Conservation (phyloP, 306 rosid genomes). For the Trifolium fragiferum region DNA sequence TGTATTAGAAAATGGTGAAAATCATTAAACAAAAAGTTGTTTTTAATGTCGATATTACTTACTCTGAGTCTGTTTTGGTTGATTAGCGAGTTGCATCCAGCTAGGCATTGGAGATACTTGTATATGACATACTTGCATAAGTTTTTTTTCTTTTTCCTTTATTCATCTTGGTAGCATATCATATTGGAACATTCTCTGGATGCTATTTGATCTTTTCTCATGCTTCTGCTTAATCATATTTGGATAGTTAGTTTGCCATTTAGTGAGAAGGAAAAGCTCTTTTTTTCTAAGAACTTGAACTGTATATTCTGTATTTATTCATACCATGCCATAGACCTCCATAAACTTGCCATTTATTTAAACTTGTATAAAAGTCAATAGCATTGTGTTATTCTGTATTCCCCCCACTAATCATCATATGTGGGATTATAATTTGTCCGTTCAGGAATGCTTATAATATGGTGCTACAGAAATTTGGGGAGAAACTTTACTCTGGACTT, state of each 20-base stretch:
- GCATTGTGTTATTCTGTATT: not conserved
- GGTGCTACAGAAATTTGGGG: conserved; percentile 65
- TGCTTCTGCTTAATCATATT: conserved; percentile 3
- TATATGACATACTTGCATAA: conserved; percentile 7
- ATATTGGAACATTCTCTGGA: conserved; percentile 8
- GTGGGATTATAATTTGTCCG: conserved; percentile 9
- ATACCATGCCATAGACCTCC: conserved; percentile 1
- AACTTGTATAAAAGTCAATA: conserved; percentile 7
- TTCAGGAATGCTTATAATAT: conserved; percentile 68
- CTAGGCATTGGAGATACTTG: conserved; percentile 4
- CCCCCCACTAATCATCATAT: not conserved
- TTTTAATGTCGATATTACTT: not conserved
- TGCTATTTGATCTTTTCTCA: conserved; percentile 32
- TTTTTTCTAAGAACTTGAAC: conserved; percentile 5
- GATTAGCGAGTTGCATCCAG: not conserved
- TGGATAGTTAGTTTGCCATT: conserved; percentile 2
- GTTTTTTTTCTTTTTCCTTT: conserved; percentile 13
- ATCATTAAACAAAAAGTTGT: not conserved
- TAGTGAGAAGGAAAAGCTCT: conserved; percentile 4
- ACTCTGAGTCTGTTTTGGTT: not conserved
- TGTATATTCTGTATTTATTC: conserved; percentile 29
- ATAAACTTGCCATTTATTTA: conserved; percentile 14
- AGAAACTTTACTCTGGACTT: conserved; percentile 62
- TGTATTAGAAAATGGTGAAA: conserved; percentile 2
- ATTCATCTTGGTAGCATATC: not conserved